Evolutionary conservation across 1,284 basidiomycete species (phyloP).

Genomic region (Puccinia hordei): DNA sequence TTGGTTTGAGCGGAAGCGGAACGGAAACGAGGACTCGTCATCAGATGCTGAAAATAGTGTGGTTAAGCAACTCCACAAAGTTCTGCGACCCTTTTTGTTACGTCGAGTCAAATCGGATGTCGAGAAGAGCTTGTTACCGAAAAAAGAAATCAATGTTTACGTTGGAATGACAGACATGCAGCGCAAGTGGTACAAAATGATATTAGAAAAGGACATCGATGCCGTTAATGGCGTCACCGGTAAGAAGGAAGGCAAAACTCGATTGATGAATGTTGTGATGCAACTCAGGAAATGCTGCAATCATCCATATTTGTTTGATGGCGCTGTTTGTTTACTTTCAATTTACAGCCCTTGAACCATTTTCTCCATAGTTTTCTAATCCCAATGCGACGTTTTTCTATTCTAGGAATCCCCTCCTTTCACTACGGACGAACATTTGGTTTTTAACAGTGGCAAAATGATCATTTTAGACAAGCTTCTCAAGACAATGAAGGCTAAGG

Average conservation of each 20-base stretch:
- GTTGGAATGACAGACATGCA: slow-evolving; percentile 98
- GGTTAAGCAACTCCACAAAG: slow-evolving; percentile 96
- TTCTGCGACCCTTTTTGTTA: slow-evolving; percentile 89
- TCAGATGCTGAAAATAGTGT: slow-evolving; percentile 64
- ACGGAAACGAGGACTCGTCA: slow-evolving; percentile 17
- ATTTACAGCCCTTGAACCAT: not conserved
- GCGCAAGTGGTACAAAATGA: slow-evolving; percentile 80
- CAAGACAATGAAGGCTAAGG: slow-evolving; percentile 82
- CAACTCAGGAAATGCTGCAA: slow-evolving; percentile 70
- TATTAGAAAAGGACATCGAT: slow-evolving; percentile 97
- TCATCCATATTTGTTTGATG: slow-evolving; percentile 63
- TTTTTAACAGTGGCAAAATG: slow-evolving; percentile 97
- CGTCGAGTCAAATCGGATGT: slow-evolving; percentile 96
- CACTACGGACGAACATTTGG: slow-evolving; percentile 94
- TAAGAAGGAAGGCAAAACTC: slow-evolving; percentile 98
- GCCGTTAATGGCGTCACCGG: slow-evolving; percentile 91
- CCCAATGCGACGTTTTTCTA: not conserved
- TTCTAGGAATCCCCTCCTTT: slow-evolving; percentile 81
- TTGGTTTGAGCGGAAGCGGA: slow-evolving; percentile 68
- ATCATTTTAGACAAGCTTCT: slow-evolving; percentile 93
- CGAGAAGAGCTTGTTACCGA: slow-evolving; percentile 91
- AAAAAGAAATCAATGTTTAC: slow-evolving; percentile 99
- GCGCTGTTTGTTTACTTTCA: slow-evolving; percentile 45
- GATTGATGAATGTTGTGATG: slow-evolving; percentile 99
- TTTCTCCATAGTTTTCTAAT: not conserved